phyloP scores from a whole-genome alignment of 805 yeast genomes.

The Wickerhamomyces ciferrii region DNA sequence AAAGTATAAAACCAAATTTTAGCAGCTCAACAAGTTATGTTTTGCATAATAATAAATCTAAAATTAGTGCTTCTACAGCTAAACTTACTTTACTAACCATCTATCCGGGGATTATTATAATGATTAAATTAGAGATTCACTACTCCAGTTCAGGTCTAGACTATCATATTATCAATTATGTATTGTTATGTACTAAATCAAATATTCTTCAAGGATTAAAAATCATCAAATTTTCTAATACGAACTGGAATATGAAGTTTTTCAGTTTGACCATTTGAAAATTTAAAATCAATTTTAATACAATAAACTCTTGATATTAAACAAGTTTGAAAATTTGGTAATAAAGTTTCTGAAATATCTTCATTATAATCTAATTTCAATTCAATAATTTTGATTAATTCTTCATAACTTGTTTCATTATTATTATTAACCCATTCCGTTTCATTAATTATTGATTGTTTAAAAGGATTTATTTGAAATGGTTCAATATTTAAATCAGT shows the following conservation, averaged over 20 bases:
- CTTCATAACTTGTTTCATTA: not conserved
- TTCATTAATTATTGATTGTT: not conserved
- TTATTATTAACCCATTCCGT: not conserved
- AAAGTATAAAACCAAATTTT: too few species aligned
- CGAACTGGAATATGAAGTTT: conserved; percentile 30
- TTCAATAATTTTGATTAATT: not conserved
- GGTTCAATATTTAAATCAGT: conserved; percentile 12
- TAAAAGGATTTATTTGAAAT: conserved; percentile 4
- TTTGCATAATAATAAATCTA: too few species aligned
- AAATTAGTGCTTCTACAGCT: too few species aligned
- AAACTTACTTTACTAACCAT: too few species aligned
- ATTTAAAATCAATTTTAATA: conserved; percentile 41
- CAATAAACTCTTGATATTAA: conserved; percentile 54
- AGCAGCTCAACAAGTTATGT: too few species aligned
- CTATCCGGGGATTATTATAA: too few species aligned
- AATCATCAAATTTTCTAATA: conserved; percentile 25
- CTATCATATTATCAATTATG: too few species aligned
- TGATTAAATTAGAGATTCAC: too few species aligned
- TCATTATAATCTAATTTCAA: conserved; percentile 37
- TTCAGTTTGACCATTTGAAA: conserved; percentile 23
- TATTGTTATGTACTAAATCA: too few species aligned
- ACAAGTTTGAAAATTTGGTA: conserved; percentile 64
- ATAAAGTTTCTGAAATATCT: conserved; percentile 42
- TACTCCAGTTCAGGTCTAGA: too few species aligned
- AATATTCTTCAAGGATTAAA: not conserved